Percentiles rank a stretch among this genome's conserved stretches.
Conservation (phyloP, 352 stramenopile genomes). For the Thalassiosira pacifica region DNA sequence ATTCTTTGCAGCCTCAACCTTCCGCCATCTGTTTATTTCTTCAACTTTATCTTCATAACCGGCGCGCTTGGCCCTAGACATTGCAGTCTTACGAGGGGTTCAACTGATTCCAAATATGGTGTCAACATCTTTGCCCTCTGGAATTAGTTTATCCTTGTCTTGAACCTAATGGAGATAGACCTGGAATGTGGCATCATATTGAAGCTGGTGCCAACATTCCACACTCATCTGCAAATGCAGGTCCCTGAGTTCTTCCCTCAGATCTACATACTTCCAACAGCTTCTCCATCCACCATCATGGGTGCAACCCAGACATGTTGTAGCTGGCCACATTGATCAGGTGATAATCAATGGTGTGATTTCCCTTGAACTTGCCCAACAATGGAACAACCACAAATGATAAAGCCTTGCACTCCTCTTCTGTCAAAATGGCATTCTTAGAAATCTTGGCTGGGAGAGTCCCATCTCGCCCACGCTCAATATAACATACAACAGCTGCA, state of each 20-base stretch:
- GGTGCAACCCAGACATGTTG: neutral
- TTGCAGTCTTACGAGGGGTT: constrained; percentile 26
- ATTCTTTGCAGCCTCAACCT: constrained; percentile 4
- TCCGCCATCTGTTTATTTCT: constrained; percentile 43
- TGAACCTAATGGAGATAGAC: constrained; percentile 20
- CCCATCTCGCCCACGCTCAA: neutral
- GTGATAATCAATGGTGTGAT: constrained; percentile 9
- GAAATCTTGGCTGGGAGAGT: neutral
- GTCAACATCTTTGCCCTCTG: constrained; percentile 8
- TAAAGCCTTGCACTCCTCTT: constrained; percentile 11
- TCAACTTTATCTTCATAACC: constrained; percentile 11
- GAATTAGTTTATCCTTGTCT: neutral
- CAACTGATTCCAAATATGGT: neutral
- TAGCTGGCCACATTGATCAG: constrained; percentile 5
- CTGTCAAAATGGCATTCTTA: neutral
- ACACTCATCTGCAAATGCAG: constrained; percentile 34
- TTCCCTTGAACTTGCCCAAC: constrained; percentile 29
- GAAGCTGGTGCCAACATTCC: neutral
- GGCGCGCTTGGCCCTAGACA: constrained; percentile 3
- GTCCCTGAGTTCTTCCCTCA: neutral
- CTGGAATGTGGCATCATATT: constrained; percentile 38
- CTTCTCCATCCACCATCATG: constrained; percentile 23
- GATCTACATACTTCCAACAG: neutral
- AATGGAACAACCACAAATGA: constrained; percentile 24
- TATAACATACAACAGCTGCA: constrained; percentile 6